Evolutionary conservation across 2,329 filamentous ascomycete genomes (phyloP), one percentile per base, ranked within the genome.

Genomic region (Venturiaceae sp.): DNA sequence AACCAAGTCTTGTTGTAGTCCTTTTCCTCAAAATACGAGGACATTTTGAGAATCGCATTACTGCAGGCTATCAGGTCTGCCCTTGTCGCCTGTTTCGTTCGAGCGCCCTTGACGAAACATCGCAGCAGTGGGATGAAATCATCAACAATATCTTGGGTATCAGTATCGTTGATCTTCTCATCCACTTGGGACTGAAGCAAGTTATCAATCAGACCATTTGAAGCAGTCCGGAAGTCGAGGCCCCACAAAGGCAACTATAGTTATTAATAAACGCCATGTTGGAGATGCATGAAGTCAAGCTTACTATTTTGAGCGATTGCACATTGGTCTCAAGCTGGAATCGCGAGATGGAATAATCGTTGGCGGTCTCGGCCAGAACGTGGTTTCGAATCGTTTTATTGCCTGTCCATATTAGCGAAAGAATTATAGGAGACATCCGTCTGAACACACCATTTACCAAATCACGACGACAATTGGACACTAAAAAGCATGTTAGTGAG

Each of bases 241-340:
- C 79, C 79, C 79, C 79, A 82, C 1, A 82, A 72, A 2, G 79
- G 79, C 34, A 82, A 69, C n/a, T n/a, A n/a, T n/a, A n/a, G n/a
- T n/a, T n/a, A n/a, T n/a, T n/a, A n/a, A n/a, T n/a, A n/a, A n/a
- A n/a, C n/a, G n/a, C n/a, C n/a, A n/a, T n/a, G n/a, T n/a, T n/a
- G n/a, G n/a, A n/a, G n/a, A n/a, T n/a, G n/a, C n/a, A n/a, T n/a
- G n/a, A n/a, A n/a, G n/a, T n/a, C n/a, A n/a, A n/a, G n/a, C n/a
- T n/a, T n/a, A n/a, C n/a, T 19, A 80, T 69, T 62, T 80, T 81
- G 59, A 82, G 66, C 0, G 79, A 80, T 63, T 80, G 77, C 9
- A 82, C 74, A 59, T 80, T 81, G 63, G 74, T 74, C 67, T 82
- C 79, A 0, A 79, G 77, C 65, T 82, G 79, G 66, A 80, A 79